Base-by-base conservation (phyloP, 345 rosid species). In the Salix arbutifolia region DNA sequence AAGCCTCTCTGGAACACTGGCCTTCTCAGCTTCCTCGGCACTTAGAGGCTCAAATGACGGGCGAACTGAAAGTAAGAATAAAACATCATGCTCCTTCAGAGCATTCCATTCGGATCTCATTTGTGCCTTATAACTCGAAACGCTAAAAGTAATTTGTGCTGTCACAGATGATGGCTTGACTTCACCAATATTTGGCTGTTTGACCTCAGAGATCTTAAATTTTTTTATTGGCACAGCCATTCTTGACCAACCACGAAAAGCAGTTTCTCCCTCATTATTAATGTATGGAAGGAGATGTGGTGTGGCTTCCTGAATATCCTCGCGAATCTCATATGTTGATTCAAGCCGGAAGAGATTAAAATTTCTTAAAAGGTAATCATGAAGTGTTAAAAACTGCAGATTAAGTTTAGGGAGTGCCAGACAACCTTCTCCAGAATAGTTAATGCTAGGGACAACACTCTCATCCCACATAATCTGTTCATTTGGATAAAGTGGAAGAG, bases 401-500 rank as follows among this genome's bases (percentile, higher is more conserved):
- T 96, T 96, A 74, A 96, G 96, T 86, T 96, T 96, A 38, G 99
- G 99, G 80, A 96, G 98, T 73, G 99, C 99, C 77, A 96, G 88
- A 83, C 99, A 96, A 67, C 99, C 97, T 90, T 96, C 99, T 67
- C 99, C 99, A 61, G 99, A 96, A 80, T 93, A 96, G 83, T 96
- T 96, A 76, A 96, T 96, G 87, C 99, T 96, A 4, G 99, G 99
- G 58, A 96, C 97, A 83, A 96, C 85, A 67, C 99, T 96, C 84
- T 96, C 99, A 79, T 96, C 98, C 99, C 99, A 96, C 98, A 96
- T 96, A 74, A 96, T 91, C 83, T 91, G 99, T 90, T 96, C 99
- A 77, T 96, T 96, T 56, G 99, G 99, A 85, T 96, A 96, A 69
- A 96, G 90, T 4, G 99, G 99, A 68, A 96, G 96, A 40, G 99